Evolutionary conservation across 495 filamentous ascomycete species (phyloP).

Genomic region (Durotheca rogersii): DNA sequence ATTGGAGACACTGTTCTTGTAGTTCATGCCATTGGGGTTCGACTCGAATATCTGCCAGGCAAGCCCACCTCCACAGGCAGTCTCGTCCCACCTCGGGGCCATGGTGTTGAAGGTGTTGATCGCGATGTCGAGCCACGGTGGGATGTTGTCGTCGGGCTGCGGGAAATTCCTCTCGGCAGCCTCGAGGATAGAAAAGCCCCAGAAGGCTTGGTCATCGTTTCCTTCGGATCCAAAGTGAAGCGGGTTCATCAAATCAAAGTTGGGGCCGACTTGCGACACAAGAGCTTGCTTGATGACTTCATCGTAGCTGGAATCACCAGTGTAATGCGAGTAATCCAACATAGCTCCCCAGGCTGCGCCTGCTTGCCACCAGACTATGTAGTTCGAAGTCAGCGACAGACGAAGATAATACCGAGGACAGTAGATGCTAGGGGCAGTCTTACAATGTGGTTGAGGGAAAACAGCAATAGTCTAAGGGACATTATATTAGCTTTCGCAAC

Average conservation of each 20-base stretch:
- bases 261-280: slow-evolving; percentile 61
- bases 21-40: slow-evolving; percentile 67
- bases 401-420: too few relatives aligned
- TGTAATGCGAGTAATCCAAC: slow-evolving; percentile 84
- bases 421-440: slow-evolving; percentile 40
- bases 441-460: slow-evolving; percentile 66
- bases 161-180: slow-evolving; percentile 75
- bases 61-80: slow-evolving; percentile 68
- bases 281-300: slow-evolving; percentile 65
- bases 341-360: slow-evolving; percentile 72
- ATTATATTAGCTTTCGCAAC: slow-evolving; percentile 23
- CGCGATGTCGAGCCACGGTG: slow-evolving; percentile 62
- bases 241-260: slow-evolving; percentile 59
- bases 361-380: slow-evolving; percentile 76
- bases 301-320: slow-evolving; percentile 73
- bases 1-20: slow-evolving; percentile 73
- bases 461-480: slow-evolving; percentile 52
- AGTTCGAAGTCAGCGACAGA: slow-evolving; percentile 32
- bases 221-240: slow-evolving; percentile 51
- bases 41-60: slow-evolving; percentile 82
- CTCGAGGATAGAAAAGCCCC: slow-evolving; percentile 71
- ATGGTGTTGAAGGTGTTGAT: slow-evolving; percentile 48
- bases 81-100: slow-evolving; percentile 65
- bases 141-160: slow-evolving; percentile 53
- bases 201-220: slow-evolving; percentile 81